These are phyloP conservation scores for Penicillium italicum DNA, from an alignment of 2,329 filamentous ascomycete genomes.

Conservation along the genomic window DNA sequence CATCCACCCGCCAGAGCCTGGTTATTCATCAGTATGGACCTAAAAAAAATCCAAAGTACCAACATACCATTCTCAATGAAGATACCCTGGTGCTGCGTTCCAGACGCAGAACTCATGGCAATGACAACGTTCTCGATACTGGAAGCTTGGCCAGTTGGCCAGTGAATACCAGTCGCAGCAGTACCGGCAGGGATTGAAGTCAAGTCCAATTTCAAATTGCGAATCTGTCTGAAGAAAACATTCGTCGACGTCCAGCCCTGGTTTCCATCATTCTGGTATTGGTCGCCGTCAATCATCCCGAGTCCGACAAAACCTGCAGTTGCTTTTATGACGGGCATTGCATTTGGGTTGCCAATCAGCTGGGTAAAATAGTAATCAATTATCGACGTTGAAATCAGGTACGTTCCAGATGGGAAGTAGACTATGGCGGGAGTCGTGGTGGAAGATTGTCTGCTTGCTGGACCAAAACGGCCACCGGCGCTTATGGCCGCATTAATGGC, in stretches of 20 bases:
- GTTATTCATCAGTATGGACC: background rate
- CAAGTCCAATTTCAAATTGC: slow-evolving; percentile 63
- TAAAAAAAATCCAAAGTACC: no score
- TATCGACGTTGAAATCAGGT: slow-evolving; percentile 55
- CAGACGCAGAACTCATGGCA: slow-evolving; percentile 49
- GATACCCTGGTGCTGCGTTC: slow-evolving; percentile 55
- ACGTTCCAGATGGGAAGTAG: slow-evolving; percentile 59
- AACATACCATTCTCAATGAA: slow-evolving; percentile 55
- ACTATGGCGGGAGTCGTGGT: slow-evolving; percentile 54
- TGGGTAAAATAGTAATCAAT: slow-evolving; percentile 63
- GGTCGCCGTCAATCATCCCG: slow-evolving; percentile 57
- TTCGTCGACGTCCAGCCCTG: slow-evolving; percentile 49
- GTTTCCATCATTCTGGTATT: slow-evolving; percentile 44
- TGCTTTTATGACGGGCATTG: slow-evolving; percentile 54
- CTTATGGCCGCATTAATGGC: slow-evolving; percentile 53
- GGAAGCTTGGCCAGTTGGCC: slow-evolving; percentile 56
- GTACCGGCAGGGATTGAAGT: slow-evolving; percentile 35
- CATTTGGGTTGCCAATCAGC: slow-evolving; percentile 58
- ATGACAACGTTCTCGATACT: slow-evolving; percentile 62
- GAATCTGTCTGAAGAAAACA: slow-evolving; percentile 62
- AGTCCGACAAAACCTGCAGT: slow-evolving; percentile 52
- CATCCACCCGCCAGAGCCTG: slow-evolving; percentile 57
- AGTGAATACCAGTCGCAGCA: slow-evolving; percentile 46
- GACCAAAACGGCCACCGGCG: slow-evolving; percentile 45
- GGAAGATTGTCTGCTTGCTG: slow-evolving; percentile 37